Evolutionary conservation across 176 grass and related monocot genomes (phyloP), one percentile per base, ranked within the genome.

Genomic region (Avena atlantica): DNA sequence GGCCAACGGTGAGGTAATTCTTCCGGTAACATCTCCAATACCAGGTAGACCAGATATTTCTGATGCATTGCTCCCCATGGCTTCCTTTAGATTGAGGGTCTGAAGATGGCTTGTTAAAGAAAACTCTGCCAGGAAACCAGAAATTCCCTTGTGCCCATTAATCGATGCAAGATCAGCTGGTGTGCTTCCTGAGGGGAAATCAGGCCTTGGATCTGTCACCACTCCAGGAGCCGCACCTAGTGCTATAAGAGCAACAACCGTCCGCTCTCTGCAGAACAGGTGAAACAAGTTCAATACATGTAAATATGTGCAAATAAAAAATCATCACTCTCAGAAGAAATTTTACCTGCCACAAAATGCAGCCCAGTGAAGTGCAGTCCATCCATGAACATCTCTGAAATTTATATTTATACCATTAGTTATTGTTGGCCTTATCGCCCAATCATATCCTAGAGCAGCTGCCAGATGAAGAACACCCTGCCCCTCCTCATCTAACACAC

Each of bases 341-440:
- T 64, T 64, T 72, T 85, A 93, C 95, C 95, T 98, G 62, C 96
- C 96, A 88, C 86, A 94, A 81, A 90, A 98, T 89, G 96, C 96
- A 68, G 93, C 93, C 96, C 96, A 98, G 77, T 98, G 96, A 78
- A 98, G 96, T 82, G 91, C 96, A 70, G 96, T 98, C 93, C 93
- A 88, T 29, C 96, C 96, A 78, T 87, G 90, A 68, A 67, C 74
- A 91, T 98, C 96, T 92, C 96, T 92, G 69, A 95, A 95, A 85
- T 94, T 98, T 89, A 94, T 91, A 81, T 80, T 95, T 72, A 98
- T 86, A 51, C 96, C 96, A 87, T 88, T 70, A 83, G 84, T 71
- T 85, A 95, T 75, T 75, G 86, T 91, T 51, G 96, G 96, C 59
- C 87, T 85, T 82, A 98, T 91, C 36, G 86, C 96, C 96, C 93